phyloP scores from a whole-genome alignment of 2,329 filamentous ascomycete genomes.

The Xylaria sp. region DNA sequence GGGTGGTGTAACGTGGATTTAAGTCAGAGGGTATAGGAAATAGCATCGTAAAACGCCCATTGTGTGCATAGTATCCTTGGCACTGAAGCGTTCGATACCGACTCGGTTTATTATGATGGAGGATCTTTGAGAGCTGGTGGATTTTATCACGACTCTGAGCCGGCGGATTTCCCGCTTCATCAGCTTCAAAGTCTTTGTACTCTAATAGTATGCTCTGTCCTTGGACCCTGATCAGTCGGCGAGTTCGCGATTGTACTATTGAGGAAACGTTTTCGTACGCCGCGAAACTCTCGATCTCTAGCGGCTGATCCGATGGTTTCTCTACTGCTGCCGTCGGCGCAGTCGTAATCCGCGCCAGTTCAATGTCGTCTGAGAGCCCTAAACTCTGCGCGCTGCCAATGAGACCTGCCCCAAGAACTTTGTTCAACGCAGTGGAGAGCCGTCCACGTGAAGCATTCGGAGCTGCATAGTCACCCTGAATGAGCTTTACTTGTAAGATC shows the following conservation, averaged over 20 bases:
- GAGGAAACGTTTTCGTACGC: background rate
- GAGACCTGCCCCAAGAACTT: background rate
- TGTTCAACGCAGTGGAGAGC: background rate
- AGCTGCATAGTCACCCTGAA: background rate
- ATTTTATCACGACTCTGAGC: background rate
- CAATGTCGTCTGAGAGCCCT: background rate
- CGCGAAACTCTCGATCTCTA: background rate
- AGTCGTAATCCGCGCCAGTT: background rate
- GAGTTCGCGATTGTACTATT: background rate
- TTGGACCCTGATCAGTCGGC: background rate
- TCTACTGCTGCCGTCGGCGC: background rate
- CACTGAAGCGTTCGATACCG: constrained; percentile 3
- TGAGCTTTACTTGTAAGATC: background rate
- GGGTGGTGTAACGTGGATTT: background rate
- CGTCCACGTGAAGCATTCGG: background rate
- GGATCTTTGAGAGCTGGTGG: background rate
- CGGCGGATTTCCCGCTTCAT: background rate
- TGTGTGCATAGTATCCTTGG: background rate
- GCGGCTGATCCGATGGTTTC: background rate
- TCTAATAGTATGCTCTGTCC: constrained; percentile 2
- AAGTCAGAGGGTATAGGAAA: background rate
- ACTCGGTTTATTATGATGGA: background rate
- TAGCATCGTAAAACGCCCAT: background rate
- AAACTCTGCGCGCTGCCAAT: background rate
- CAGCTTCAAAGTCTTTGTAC: background rate